These are phyloP conservation scores for Soucietia sequanensis DNA, from an alignment of 805 yeast genomes.

Conservation along the genomic window DNA sequence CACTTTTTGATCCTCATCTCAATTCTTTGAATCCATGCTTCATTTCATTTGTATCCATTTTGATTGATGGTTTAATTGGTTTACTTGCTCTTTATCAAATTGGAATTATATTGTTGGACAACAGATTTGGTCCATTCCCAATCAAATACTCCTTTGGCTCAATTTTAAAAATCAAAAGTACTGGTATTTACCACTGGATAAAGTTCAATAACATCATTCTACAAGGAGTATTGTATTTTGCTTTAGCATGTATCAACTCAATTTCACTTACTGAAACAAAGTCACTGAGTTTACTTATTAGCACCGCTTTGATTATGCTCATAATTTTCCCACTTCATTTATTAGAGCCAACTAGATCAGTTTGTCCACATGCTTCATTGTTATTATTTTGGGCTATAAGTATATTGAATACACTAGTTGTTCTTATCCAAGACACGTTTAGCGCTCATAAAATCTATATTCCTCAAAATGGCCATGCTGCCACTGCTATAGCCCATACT, in stretches of 20 bases:
- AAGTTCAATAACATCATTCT: conserved; percentile 15
- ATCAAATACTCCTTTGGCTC: conserved; percentile 18
- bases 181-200: conserved; percentile 15
- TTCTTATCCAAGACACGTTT: conserved; percentile 17
- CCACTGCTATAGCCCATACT: conserved; percentile 2
- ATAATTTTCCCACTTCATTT: conserved; percentile 43
- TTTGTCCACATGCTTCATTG: conserved; percentile 37
- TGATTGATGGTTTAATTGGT: background rate
- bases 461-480: conserved; percentile 5
- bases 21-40: conserved; percentile 25
- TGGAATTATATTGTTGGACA: background rate
- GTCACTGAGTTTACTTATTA: conserved; percentile 6
- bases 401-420: conserved; percentile 4
- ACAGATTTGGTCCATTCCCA: background rate
- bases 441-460: conserved; percentile 16
- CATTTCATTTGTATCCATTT: background rate
- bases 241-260: conserved; percentile 8
- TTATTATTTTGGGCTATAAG: conserved; percentile 39
- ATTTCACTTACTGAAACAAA: conserved; percentile 3
- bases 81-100: background rate
- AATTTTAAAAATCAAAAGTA: conserved; percentile 12
- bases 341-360: conserved; percentile 41
- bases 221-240: conserved; percentile 10
- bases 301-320: conserved; percentile 3
- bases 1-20: conserved; percentile 19